A percentile compares a stretch with the other conserved stretches of the same genome.
phyloP scores from a whole-genome alignment of 1,284 basidiomycete genomes.

The Cryptococcus sp. region DNA sequence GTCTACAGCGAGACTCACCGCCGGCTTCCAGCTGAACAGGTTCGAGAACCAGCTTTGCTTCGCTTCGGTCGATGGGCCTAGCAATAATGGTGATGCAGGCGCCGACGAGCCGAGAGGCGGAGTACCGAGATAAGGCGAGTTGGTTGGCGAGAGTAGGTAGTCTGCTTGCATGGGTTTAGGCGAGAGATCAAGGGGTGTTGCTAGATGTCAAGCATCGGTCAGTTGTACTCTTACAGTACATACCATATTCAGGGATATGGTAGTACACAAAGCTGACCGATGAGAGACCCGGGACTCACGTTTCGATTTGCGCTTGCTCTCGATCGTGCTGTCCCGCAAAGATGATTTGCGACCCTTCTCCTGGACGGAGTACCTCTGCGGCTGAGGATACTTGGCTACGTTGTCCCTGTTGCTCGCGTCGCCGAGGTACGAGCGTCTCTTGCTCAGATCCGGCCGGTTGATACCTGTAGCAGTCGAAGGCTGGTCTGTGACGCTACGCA shows the following conservation, averaged over 20 bases:
- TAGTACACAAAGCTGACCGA: not conserved
- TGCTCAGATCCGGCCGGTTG: not conserved
- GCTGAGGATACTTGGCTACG: not conserved
- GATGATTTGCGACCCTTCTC: not conserved
- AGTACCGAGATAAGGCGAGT: constrained; percentile 28
- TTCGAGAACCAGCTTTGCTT: constrained; percentile 72
- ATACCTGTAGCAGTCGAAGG: not conserved
- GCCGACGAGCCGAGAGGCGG: constrained; percentile 43
- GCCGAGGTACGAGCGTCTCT: not conserved
- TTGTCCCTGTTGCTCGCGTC: not conserved
- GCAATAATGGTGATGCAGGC: constrained; percentile 30
- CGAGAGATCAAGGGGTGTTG: constrained; percentile 33
- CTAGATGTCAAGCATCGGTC: constrained; percentile 8
- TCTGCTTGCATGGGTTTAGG: constrained; percentile 34
- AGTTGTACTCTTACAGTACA: not conserved
- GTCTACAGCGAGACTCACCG: constrained; percentile 57
- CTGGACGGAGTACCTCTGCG: not conserved
- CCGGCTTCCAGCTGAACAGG: constrained; percentile 61
- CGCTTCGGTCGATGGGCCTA: constrained; percentile 58
- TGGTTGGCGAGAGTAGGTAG: constrained; percentile 32
- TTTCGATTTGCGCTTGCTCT: constrained; percentile 31
- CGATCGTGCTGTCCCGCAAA: constrained; percentile 13
- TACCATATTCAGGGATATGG: not conserved
- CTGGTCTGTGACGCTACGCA: constrained; percentile 16
- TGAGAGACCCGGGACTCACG: constrained; percentile 21